Percentiles rank a stretch among this genome's conserved stretches.
These are phyloP conservation scores for Rhodomyrtus psidioides DNA, from an alignment of 441 rosid species.

Conservation along the genomic window DNA sequence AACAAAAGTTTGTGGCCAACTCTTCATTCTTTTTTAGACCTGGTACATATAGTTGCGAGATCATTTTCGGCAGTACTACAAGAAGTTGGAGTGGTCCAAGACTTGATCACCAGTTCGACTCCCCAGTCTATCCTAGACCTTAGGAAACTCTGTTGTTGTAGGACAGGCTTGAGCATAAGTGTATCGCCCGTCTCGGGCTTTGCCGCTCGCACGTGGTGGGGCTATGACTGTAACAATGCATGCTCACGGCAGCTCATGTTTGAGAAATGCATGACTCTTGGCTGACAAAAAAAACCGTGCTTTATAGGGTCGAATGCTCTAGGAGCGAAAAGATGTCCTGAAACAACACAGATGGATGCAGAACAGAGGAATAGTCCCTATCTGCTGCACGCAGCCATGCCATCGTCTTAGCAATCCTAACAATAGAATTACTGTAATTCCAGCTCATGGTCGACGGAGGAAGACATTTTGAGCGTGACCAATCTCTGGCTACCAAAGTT, in stretches of 20 bases:
- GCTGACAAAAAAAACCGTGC: not conserved
- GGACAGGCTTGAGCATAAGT: not conserved
- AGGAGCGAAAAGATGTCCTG: not conserved
- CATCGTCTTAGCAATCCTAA: not conserved
- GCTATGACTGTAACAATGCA: not conserved
- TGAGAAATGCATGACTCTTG: not conserved
- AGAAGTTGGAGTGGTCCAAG: not conserved
- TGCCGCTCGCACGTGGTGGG: not conserved
- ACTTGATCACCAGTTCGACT: not conserved
- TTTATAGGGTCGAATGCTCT: not conserved
- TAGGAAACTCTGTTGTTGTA: not conserved
- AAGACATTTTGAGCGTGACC: not conserved
- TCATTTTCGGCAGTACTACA: not conserved
- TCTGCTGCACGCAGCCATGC: not conserved
- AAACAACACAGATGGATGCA: not conserved
- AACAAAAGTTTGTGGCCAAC: not conserved
- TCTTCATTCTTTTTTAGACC: not conserved
- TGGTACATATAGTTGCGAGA: not conserved
- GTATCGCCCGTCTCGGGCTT: not conserved
- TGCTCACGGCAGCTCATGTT: not conserved
- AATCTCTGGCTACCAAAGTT: not conserved
- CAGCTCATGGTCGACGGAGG: not conserved
- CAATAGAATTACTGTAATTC: not conserved
- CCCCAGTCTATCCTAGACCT: not conserved
- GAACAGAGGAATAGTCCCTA: not conserved